Conservation (phyloP, 257 asterid species). For the Orobanche coerulescens region DNA sequence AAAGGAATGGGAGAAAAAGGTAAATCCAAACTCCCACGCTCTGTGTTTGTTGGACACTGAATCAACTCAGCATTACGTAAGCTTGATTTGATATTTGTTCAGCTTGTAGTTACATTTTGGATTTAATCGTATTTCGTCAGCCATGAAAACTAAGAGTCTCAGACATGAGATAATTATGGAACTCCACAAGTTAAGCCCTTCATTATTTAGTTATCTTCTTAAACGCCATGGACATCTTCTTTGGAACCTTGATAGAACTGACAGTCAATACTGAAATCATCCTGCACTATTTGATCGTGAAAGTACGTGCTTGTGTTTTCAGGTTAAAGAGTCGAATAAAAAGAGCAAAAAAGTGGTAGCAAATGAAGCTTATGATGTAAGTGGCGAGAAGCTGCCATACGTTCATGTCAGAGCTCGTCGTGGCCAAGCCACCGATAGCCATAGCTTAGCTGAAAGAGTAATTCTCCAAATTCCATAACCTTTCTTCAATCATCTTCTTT, state of each 20-base stretch:
- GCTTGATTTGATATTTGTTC: background rate
- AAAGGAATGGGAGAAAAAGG: constrained; percentile 86
- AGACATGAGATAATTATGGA: too few relatives aligned
- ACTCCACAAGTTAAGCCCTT: too few relatives aligned
- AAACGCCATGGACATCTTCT: background rate
- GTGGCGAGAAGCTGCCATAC: constrained; percentile 73
- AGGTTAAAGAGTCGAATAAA: constrained; percentile 55
- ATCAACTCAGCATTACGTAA: background rate
- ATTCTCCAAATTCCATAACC: constrained; percentile 19
- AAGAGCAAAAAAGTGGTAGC: constrained; percentile 53
- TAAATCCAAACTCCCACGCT: constrained; percentile 16
- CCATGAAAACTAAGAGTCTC: background rate
- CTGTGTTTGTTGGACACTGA: background rate
- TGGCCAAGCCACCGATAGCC: constrained; percentile 97
- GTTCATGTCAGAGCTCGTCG: constrained; percentile 98
- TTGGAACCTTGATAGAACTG: background rate
- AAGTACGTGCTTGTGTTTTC: background rate
- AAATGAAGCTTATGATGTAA: constrained; percentile 36
- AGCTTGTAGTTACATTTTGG: background rate
- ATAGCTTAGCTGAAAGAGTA: constrained; percentile 97
- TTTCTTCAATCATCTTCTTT: constrained; percentile 16
- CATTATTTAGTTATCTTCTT: background rate
- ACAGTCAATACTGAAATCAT: background rate
- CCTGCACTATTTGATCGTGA: background rate
- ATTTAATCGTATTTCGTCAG: background rate